These are phyloP conservation scores for Ilyonectria mors-panacis DNA, from an alignment of 2,329 filamentous ascomycete genomes.

Conservation along the genomic window DNA sequence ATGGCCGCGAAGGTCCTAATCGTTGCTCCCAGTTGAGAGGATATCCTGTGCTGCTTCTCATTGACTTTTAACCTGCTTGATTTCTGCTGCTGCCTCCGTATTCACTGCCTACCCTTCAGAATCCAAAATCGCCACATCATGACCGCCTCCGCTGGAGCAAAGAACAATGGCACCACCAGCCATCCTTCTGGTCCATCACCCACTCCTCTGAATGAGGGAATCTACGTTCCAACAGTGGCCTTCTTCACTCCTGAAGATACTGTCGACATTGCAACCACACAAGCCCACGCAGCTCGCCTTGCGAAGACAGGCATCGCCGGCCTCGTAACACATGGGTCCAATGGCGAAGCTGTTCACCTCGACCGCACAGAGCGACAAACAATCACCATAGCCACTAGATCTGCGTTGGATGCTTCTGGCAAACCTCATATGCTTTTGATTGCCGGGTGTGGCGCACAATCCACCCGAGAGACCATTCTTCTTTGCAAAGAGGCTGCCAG, in stretches of 20 bases:
- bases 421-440: constrained; percentile 72
- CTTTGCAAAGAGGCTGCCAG: constrained; percentile 75
- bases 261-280: constrained; percentile 67
- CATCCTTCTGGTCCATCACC: neutral
- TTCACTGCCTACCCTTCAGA: neutral
- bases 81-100: neutral
- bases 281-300: constrained; percentile 70
- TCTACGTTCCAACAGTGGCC: constrained; percentile 76
- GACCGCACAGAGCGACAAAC: constrained; percentile 74
- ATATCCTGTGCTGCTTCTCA: neutral
- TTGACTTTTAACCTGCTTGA: neutral
- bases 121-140: constrained; percentile 4
- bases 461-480: constrained; percentile 76
- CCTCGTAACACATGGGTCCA: constrained; percentile 79
- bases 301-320: constrained; percentile 75
- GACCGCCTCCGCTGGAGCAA: constrained; percentile 24
- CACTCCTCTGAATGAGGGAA: constrained; percentile 53
- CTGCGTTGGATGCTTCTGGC: constrained; percentile 71
- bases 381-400: constrained; percentile 73
- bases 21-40: neutral
- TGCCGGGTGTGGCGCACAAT: constrained; percentile 79
- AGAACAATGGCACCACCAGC: constrained; percentile 6
- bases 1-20: neutral
- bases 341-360: constrained; percentile 81
- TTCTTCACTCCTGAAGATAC: constrained; percentile 72